Conservation (phyloP, 805 yeast species). For the Pichia insulana region DNA sequence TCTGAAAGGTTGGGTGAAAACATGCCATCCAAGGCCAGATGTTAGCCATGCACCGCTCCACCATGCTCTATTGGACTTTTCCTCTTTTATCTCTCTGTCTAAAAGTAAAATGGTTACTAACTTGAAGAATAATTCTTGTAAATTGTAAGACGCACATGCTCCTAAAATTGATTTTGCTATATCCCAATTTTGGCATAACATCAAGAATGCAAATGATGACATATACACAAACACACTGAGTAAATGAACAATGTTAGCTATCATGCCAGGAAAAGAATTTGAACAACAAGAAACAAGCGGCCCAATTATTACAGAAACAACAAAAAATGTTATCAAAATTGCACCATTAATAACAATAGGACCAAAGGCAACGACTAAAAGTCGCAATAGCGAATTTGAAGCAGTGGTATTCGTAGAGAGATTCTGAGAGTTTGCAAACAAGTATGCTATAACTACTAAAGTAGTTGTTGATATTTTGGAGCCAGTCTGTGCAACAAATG, state of each 20-base stretch:
- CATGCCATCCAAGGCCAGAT: constrained; percentile 84
- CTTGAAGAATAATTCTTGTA: constrained; percentile 84
- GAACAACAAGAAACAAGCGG: constrained; percentile 92
- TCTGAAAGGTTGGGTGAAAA: constrained; percentile 92
- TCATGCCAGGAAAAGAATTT: constrained; percentile 91
- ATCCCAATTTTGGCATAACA: constrained; percentile 92
- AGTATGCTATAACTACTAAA: constrained; percentile 70
- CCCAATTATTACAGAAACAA: constrained; percentile 93
- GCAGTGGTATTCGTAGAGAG: constrained; percentile 50
- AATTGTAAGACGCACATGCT: constrained; percentile 69
- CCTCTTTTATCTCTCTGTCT: constrained; percentile 94
- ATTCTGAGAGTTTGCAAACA: constrained; percentile 77
- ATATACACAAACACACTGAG: constrained; percentile 86
- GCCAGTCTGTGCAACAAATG: constrained; percentile 59
- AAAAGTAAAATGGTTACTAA: constrained; percentile 66
- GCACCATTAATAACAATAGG: constrained; percentile 91
- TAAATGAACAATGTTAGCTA: constrained; percentile 95
- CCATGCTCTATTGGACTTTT: constrained; percentile 94
- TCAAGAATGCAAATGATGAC: constrained; percentile 85
- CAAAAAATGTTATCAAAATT: constrained; percentile 65
- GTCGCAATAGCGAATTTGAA: constrained; percentile 66
- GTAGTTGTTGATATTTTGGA: constrained; percentile 70
- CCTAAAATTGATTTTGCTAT: constrained; percentile 85
- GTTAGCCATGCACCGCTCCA: constrained; percentile 99
- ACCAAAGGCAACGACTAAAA: constrained; percentile 73